Percentiles rank a stretch among this genome's conserved stretches.
These are phyloP conservation scores for Spathaspora hagerdaliae DNA, from an alignment of 805 yeast genomes.

Conservation along the genomic window DNA sequence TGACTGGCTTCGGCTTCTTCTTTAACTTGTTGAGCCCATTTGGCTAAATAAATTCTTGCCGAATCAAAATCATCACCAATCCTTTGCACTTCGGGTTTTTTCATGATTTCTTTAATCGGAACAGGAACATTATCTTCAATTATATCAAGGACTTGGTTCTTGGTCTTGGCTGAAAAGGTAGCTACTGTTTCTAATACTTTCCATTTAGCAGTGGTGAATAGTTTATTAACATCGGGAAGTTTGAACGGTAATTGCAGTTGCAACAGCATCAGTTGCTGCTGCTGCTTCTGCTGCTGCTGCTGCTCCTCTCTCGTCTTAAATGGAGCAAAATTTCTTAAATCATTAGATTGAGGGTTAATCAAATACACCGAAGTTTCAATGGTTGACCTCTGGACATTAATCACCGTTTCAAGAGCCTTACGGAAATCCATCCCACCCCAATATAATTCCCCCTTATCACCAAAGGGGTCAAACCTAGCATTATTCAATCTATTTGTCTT, in stretches of 20 bases:
- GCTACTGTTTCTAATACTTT: conserved; percentile 81
- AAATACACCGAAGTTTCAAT: conserved; percentile 70
- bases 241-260: conserved; percentile 17
- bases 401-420: conserved; percentile 46
- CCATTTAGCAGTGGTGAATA: conserved; percentile 78
- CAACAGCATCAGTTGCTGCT: not conserved
- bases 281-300: not conserved
- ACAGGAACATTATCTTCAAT: conserved; percentile 64
- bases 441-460: conserved; percentile 48
- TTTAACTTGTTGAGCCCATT: conserved; percentile 94
- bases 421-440: conserved; percentile 93
- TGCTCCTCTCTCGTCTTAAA: conserved; percentile 14
- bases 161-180: conserved; percentile 51
- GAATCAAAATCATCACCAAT: conserved; percentile 90
- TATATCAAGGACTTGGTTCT: conserved; percentile 55
- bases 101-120: conserved; percentile 53
- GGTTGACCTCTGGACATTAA: conserved; percentile 63
- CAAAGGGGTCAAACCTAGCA: conserved; percentile 72
- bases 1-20: conserved; percentile 75
- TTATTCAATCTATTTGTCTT: conserved; percentile 56
- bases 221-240: conserved; percentile 39
- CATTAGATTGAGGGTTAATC: conserved; percentile 73
- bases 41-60: conserved; percentile 87
- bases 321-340: conserved; percentile 54
- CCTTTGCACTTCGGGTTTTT: conserved; percentile 73